Evolutionary conservation across 139 green algal genomes (phyloP), one percentile per base, ranked within the genome.

Genomic region (Zygnema circumcarinatum): DNA sequence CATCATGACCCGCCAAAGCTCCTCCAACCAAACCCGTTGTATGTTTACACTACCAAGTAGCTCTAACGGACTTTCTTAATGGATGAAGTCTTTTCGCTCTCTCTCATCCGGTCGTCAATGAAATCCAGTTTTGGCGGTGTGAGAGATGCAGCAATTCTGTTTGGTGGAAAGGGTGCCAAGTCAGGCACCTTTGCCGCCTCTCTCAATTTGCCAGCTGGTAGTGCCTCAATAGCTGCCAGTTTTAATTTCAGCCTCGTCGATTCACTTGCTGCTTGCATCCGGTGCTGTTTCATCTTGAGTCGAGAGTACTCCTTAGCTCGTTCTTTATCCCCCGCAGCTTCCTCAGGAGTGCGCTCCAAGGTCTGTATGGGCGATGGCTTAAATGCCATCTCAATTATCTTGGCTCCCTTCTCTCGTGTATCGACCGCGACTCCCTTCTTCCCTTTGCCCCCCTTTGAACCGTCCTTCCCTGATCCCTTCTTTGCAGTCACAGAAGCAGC

Each of bases 291-390:
- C 79, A 86, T 86, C 79, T 79, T 86, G 40, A 39, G 54, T 25
- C 79, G 53, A 67, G 79, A 86, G 29, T 86, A 86, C 79, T 86
- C 79, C 79, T 86, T 86, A 29, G 79, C 79, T 40, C 53, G 53
- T 0, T 1, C 40, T 3, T 1, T 39, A 38, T 86, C 47, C 79
- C 31, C 79, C n/a, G 0, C 52, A 2, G 35, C 35, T 40, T 78
- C 35, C 69, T 78, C 69, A 40, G 16, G 35, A 39, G 69, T 78
- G 16, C 36, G 69, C 16, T 78, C 35, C 69, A 40, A 3, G 11
- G 35, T 78, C 69, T 78, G 3, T 11, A 78, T 11, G 16, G 7
- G 7, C 16, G 47, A 7, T 62, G 47, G 47, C 16, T 62, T 62
- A 7, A 62, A 62, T 7, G 47, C 47, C 47, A 62, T 62, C 7